Evolutionary conservation across 1,284 basidiomycete species (phyloP), one percentile per base, ranked within the genome.

Genomic region (Moesziomyces aphidis): DNA sequence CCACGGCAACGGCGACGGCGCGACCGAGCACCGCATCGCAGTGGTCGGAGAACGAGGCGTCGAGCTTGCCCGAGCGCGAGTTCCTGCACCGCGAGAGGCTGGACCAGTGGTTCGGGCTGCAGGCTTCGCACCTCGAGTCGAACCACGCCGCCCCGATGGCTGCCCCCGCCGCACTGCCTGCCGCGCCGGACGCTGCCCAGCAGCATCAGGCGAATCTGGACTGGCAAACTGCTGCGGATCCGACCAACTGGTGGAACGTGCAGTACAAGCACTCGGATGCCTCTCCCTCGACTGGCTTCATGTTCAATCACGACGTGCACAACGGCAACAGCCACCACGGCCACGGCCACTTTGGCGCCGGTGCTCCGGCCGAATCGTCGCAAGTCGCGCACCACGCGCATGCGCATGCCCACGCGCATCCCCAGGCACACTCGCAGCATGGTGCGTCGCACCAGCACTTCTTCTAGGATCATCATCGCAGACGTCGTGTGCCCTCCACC

Each of bases 21-120:
- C 62, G 72, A 42, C 72, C 66, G 6, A 50, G 56, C 11, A 62
- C 72, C 2, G 50, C 59, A 19, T 74, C 72, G 46, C 66, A 70
- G 34, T 74, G 72, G 72, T 70, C 72, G 15, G 72, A 74, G 21
- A 61, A 60, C 17, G 66, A 53, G 21, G 44, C 72, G 8, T 63
- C 56, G 57, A 68, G 57, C 50, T 26, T 73, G 50, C 51, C 57
- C 8, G 71, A 68, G 3, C 70, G 70, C 43, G 69, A 62, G 50
- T 72, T 65, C 46, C 43, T 66, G 34, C 46, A 58, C 5, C 62
- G 69, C 26, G 69, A 72, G 34, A 61, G 70, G 49, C 51, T 67
- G 46, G 65, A 68, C 23, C 61, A 62, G 11, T 73, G 71, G 71
- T 73, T 73, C 47, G 65, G 55, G 21, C 44, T 68, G 46, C 64